These are phyloP conservation scores for Sphaerulina musiva DNA, from an alignment of 2,329 filamentous ascomycete species.

Conservation along the genomic window DNA sequence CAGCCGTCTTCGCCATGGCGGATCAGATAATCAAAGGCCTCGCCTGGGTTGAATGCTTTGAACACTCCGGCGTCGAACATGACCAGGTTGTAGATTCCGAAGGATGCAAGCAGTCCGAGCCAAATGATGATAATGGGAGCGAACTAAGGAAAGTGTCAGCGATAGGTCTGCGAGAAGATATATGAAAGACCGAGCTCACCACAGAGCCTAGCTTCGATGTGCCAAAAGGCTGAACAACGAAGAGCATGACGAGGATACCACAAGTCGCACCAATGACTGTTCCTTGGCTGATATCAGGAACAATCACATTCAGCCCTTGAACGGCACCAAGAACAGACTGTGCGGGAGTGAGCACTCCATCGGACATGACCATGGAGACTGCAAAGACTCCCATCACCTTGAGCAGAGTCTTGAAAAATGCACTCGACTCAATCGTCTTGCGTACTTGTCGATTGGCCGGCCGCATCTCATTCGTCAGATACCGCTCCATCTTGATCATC, in stretches of 20 bases:
- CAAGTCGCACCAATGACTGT: slow-evolving; percentile 59
- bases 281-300: slow-evolving; percentile 47
- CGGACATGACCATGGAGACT: slow-evolving; percentile 60
- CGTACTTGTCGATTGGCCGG: slow-evolving; percentile 49
- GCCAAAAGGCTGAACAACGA: slow-evolving; percentile 25
- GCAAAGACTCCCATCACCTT: slow-evolving; percentile 59
- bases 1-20: slow-evolving; percentile 55
- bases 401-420: slow-evolving; percentile 46
- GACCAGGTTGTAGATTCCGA: slow-evolving; percentile 54
- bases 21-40: slow-evolving; percentile 54
- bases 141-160: slow-evolving; percentile 53
- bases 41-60: slow-evolving; percentile 49
- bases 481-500: slow-evolving; percentile 53
- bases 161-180: slow-evolving; percentile 34
- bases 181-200: neutral
- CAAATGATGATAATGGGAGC: slow-evolving; percentile 62
- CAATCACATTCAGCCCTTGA: slow-evolving; percentile 52
- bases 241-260: slow-evolving; percentile 50
- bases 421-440: slow-evolving; percentile 52
- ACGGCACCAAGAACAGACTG: slow-evolving; percentile 64
- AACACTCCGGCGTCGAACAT: slow-evolving; percentile 45
- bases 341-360: slow-evolving; percentile 62
- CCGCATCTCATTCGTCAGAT: slow-evolving; percentile 51
- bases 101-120: slow-evolving; percentile 55
- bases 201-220: slow-evolving; percentile 3